Base-by-base conservation (phyloP, 176 grass and related monocot species). In the Triticum aestivum region DNA sequence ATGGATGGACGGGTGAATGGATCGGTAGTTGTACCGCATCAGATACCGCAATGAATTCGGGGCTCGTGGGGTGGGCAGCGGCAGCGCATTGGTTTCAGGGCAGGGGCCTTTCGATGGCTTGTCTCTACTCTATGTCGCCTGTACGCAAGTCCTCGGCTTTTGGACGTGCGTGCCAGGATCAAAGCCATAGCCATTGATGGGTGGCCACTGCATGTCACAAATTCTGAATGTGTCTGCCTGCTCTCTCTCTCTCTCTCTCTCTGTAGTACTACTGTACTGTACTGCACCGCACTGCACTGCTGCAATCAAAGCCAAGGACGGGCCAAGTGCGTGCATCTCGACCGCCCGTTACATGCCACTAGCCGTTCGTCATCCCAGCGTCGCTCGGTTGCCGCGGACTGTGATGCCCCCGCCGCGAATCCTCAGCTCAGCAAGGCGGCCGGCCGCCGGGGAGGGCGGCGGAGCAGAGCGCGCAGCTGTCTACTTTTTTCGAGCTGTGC, bases 41-140 rank as follows among this genome's bases (percentile, higher is more conserved):
- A 69, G 69, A 76, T 38, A 20, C 26, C 9, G 61, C 45, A 87
- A 69, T 91, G 44, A 87, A 80, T 84, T 84, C 80, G 80, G 85
- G 39, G 84, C 39, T 79, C 74, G 84, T 87, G 89, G 79, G 65
- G 63, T 1, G 13, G 6, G 9, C 59, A 61, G 29, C n/a, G 69
- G 69, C 38, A 70, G 34, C 12, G 80, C 89, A 73, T 90, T 73
- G 85, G 75, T 87, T 90, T 84, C 85, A 61, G 85, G 44, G 35
- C 85, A 76, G 79, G 47, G 35, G 35, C 10, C 78, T 77, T 61
- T 82, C 38, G 32, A 68, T 45, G 52, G 15, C 65, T 83, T 58
- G 37, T 89, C 78, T 78, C 84, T 58, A 78, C 79, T 70, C 66
- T 66, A 41, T 90, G 80, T 83, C 84, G 33, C 78, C 58, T 83